These are phyloP conservation scores for Leishmania tarentolae DNA, from an alignment of 208 protist genomes.

Conservation along the genomic window DNA sequence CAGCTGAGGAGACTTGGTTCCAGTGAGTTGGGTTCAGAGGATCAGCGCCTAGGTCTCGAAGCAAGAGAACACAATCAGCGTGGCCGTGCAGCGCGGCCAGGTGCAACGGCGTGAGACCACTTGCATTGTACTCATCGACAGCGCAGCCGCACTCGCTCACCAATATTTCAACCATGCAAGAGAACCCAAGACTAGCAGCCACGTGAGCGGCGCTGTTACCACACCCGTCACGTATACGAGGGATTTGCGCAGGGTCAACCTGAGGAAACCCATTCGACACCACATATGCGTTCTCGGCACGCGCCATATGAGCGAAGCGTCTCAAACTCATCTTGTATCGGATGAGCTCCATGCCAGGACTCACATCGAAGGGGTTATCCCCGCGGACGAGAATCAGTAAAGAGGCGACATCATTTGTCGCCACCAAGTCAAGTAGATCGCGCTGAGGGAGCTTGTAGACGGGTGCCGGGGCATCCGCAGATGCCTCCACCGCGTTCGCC, in stretches of 20 bases:
- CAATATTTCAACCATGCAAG: slow-evolving; percentile 30
- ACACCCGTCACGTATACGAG: slow-evolving; percentile 23
- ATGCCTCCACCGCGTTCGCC: slow-evolving; percentile 1
- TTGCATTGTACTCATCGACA: slow-evolving; percentile 39
- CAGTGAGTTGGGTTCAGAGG: slow-evolving; percentile 21
- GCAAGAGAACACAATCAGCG: slow-evolving; percentile 34
- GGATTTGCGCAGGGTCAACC: slow-evolving; percentile 33
- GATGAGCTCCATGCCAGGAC: slow-evolving; percentile 59
- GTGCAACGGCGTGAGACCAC: slow-evolving; percentile 53
- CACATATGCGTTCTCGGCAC: slow-evolving; percentile 44
- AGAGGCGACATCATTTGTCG: slow-evolving; percentile 45
- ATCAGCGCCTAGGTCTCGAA: slow-evolving; percentile 37
- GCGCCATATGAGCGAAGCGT: slow-evolving; percentile 9
- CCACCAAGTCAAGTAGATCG: slow-evolving; percentile 53
- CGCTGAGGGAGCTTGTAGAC: slow-evolving; percentile 29
- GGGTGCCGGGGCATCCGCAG: slow-evolving; percentile 5
- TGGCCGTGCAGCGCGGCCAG: slow-evolving; percentile 45
- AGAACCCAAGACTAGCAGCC: slow-evolving; percentile 41
- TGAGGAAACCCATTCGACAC: slow-evolving; percentile 29
- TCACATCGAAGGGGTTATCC: slow-evolving; percentile 67
- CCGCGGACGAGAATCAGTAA: slow-evolving; percentile 50
- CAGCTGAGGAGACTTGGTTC: neutral
- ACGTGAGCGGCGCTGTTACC: slow-evolving; percentile 58
- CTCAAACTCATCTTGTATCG: slow-evolving; percentile 24
- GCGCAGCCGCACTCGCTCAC: slow-evolving; percentile 41